phyloP scores from a whole-genome alignment of 257 asterid genomes.

The Salvia rosmarinus region DNA sequence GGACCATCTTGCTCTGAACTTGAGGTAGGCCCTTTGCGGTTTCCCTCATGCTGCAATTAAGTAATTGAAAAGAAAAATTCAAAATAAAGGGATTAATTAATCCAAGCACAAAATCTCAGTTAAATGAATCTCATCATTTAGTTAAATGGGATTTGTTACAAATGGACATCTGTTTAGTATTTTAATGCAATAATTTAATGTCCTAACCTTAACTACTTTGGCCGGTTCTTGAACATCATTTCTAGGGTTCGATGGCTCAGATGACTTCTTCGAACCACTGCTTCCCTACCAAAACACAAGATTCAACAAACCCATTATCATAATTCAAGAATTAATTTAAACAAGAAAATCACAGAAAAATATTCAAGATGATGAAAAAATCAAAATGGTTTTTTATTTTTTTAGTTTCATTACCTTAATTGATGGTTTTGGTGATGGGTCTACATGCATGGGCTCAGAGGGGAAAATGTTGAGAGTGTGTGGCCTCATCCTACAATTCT shows the following conservation, averaged over 20 bases:
- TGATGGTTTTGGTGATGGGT: constrained; percentile 56
- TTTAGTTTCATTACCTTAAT: constrained; percentile 44
- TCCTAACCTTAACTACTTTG: constrained; percentile 68
- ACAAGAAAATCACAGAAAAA: not conserved
- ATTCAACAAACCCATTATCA: constrained; percentile 24
- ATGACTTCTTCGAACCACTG: constrained; percentile 58
- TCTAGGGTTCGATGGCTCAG: constrained; percentile 67
- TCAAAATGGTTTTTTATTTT: not conserved
- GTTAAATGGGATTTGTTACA: constrained; percentile 4
- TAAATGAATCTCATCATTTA: constrained; percentile 21
- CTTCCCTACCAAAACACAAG: constrained; percentile 54
- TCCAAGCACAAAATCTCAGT: constrained; percentile 25
- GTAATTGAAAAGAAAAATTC: not conserved
- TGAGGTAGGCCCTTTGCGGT: constrained; percentile 55
- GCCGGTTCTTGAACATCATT: constrained; percentile 47
- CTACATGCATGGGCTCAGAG: constrained; percentile 91
- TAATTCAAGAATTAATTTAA: not conserved
- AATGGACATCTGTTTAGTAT: constrained; percentile 2
- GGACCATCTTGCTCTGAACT: constrained; percentile 63
- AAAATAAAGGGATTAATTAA: not conserved
- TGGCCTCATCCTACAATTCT: constrained; percentile 65
- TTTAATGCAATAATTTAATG: constrained; percentile 24
- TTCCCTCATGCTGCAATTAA: constrained; percentile 68
- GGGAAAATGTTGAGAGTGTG: constrained; percentile 85
- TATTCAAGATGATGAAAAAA: constrained; percentile 26